Evolutionary conservation across 2,329 filamentous ascomycete species (phyloP), one percentile per base, ranked within the genome.

Genomic region (Graphiopsis chlorocephala): DNA sequence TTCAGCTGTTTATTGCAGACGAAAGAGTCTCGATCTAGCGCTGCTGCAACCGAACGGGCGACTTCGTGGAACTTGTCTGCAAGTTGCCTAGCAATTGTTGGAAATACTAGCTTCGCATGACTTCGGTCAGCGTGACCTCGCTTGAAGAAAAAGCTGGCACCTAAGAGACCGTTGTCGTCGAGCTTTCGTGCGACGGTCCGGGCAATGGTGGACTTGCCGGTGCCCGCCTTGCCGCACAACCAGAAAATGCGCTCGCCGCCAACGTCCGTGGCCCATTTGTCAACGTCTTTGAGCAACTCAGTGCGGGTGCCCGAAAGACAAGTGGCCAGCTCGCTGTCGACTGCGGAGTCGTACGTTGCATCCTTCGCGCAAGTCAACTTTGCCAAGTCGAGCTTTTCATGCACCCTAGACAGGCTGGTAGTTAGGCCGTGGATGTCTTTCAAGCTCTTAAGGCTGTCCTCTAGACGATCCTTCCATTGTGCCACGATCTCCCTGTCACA

Each of bases 171-270:
- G 33, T 60, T 23, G 7, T 64, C n/a, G 17, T 66, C n/a, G 55
- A 69, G 67, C 25, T 62, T 33, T 38, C 65, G 25, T 7, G 72
- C 74, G 0, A 77, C 60, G 0, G 74, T 74, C 11, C 70, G 70
- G n/a, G 73, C 68, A n/a, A 76, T 70, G 0, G 75, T 76, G 6
- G 72, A 75, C 57, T 76, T 77, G 28, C 76, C 74, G 7, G 69
- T 75, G 23, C 75, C 74, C 6, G 74, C 73, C 57, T 71, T 66
- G 14, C 74, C 73, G 23, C 63, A 69, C 10, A 77, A 66, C 75
- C 72, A 77, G 67, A 72, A 77, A 59, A 76, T 72, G 33, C 59
- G 56, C 48, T 68, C 68, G 29, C 67, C 61, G 20, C 67, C 47
- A 31, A 50, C 35, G 14, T 59, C 61, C 3, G 71, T 50, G 10